Evolutionary conservation across 2,329 filamentous ascomycete species (phyloP), one percentile per base, ranked within the genome.

Genomic region (Claviceps africana): DNA sequence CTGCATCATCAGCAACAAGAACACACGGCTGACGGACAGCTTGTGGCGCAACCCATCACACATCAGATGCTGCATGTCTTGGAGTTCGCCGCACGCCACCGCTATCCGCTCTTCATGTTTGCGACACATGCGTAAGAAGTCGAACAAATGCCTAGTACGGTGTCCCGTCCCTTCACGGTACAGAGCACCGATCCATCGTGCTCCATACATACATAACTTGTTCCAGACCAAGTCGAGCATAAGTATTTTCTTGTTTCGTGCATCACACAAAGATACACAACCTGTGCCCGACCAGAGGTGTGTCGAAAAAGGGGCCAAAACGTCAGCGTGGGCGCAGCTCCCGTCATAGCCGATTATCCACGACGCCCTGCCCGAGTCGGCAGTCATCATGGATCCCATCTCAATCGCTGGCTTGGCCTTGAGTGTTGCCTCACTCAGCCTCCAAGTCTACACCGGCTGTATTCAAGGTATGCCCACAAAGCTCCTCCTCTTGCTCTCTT

Each of bases 391-490:
- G 70, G 70, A 72, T 54, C 71, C 70, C n/a, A 60, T 72, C 48
- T 70, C 70, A 15, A 55, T 67, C 31, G 65, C 69, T 8, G 71
- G 70, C 31, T 62, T 73, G 52, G 70, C 69, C 48, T 58, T 73
- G 25, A 66, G 71, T 53, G 71, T 74, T 45, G 72, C 72, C 37
- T 70, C 67, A 8, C 66, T 75, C 45, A 67, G 70, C 33, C 61
- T 72, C 13, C 71, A 74, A 55, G 68, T 75, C 48, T 74, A 73
- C 51, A 70, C 68, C 8, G 67, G 69, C 37, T 73, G 72, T 55
- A 68, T 74, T 47, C 70, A 73, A 64, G 68, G 70, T 59, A 60
- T 43, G 55, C 5, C 22, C 25, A 13, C 22, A 22, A 22, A 10
- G 8, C 19, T 2, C 33, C 3, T 30, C 37, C n/a, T 35, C 5